Percentiles rank a stretch among this genome's conserved stretches.
Conservation (phyloP, 2,329 filamentous ascomycete species). For the Apiospora sp. region DNA sequence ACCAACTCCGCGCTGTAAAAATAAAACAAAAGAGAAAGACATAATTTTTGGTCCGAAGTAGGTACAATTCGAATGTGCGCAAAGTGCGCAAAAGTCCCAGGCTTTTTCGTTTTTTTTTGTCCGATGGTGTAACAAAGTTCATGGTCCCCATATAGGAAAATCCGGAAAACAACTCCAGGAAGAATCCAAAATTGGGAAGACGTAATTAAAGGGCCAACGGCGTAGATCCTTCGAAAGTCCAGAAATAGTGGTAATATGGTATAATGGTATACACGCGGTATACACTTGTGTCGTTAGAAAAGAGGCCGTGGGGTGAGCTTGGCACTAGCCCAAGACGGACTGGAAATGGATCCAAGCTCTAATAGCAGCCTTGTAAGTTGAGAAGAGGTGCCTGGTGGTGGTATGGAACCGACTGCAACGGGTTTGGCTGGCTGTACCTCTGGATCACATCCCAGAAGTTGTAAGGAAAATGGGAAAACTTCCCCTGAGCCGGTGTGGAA, state of each 20-base stretch:
- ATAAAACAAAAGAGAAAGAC: conserved; percentile 38
- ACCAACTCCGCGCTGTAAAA: conserved; percentile 44
- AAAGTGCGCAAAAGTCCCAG: conserved; percentile 31
- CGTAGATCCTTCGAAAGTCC: neutral
- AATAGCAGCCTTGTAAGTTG: conserved; percentile 61
- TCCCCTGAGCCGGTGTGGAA: conserved; percentile 35
- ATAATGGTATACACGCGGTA: conserved; percentile 2
- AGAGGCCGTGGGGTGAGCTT: neutral
- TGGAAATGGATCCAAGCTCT: conserved; percentile 31
- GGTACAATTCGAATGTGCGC: conserved; percentile 28
- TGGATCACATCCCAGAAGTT: conserved; percentile 58
- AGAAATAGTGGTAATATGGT: neutral
- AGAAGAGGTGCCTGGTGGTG: conserved; percentile 62
- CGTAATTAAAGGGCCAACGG: conserved; percentile 24
- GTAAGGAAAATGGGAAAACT: conserved; percentile 55
- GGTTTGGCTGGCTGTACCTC: conserved; percentile 57
- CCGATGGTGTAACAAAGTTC: neutral
- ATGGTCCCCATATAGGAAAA: neutral
- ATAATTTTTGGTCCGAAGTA: conserved; percentile 20
- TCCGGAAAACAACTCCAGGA: neutral
- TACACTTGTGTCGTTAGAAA: neutral
- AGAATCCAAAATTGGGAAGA: conserved; percentile 23
- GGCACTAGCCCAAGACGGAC: neutral
- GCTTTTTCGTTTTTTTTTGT: conserved; percentile 32
- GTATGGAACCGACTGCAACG: conserved; percentile 58